Evolutionary conservation across 495 filamentous ascomycete species (phyloP), one percentile per base, ranked within the genome.

Genomic region (Venustampulla echinocandica): DNA sequence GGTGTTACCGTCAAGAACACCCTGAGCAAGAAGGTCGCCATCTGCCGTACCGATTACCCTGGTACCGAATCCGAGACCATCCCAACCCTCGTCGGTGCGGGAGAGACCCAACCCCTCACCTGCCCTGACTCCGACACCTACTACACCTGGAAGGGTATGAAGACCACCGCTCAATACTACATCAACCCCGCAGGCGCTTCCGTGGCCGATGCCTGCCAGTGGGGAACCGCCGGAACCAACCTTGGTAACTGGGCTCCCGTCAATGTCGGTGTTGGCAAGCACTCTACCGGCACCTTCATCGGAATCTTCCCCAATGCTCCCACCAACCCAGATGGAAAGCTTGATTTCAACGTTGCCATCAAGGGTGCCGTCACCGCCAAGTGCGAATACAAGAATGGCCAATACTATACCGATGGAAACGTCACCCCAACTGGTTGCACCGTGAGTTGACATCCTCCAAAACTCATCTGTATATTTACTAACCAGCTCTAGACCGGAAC

Each of bases 11-110:
- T 93, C 45, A 60, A 78, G 63, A 98, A 95, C 70, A 73, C 79
- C 39, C 64, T 97, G 24, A 56, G 58, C 28, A 48, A 71, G 11
- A 65, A 73, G 25, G 81, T 85, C 33, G 75, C 87, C 34, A 70
- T 95, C 49, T 98, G 92, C 77, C 87, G 89, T 61, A 97, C 92
- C 40, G 89, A 97, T 61, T 98, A 98, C 64, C 92, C 92, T 46
- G 92, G 85, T 70, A 76, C 77, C 46, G 92, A 98, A 68, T 66
- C 69, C 49, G 88, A 94, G 76, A 84, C 82, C 25, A 73, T 97
- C 46, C 89, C 90, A 40, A 60, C 89, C 19, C 65, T 76, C 53
- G 70, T 79, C 23, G 51, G 56, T 14, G 60, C 81, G 42, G 84
- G 83, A 33, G 55, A 61, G 10, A 69, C 62, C 9, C 71, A 73